Evolutionary conservation across 805 yeast species (phyloP), one percentile per base, ranked within the genome.

Genomic region (Saturnispora bothae): DNA sequence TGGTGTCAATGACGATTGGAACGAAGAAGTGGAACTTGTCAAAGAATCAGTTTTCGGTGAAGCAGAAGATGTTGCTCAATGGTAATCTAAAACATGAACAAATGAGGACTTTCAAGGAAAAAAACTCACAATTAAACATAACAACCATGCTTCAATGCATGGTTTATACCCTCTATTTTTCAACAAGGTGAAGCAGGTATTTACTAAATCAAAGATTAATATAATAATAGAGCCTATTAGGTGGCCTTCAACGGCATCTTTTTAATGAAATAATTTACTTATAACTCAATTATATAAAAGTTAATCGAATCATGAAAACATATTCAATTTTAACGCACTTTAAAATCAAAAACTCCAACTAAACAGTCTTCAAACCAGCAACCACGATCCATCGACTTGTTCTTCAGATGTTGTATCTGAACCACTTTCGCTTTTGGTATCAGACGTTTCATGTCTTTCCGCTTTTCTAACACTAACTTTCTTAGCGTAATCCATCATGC

Each of bases 51-150:
- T 86, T 10, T 88, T 89, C 56, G 96, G 97, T 2, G 98, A 89
- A 59, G 94, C 95, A n/a, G 94, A 83, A 54, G 88, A 83, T 54
- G 88, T 92, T 35, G 85, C 97, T 22, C 83, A 78, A 45, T 89
- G 98, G 98, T 89, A 34, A 31, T n/a, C 12, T 10, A 13, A 3
- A 18, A 12, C 9, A 16, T 21, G 12, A 27, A 12, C 9, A 27
- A 27, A 27, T 5, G 13, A 5, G n/a, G n/a, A 5, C 29, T 10
- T 10, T 13, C 15, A 27, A 27, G n/a, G n/a, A n/a, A 27, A 27
- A 27, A n/a, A 27, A 27, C 6, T n/a, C 8, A 27, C 7, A 29
- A 29, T n/a, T 12, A 29, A 29, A 8, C 14, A 29, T n/a, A 15
- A 29, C 12, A 29, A 7, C 4, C 9, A 14, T 15, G 13, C 31